Percentiles rank a stretch among this genome's conserved stretches.
phyloP scores from a whole-genome alignment of 129 eudicot genomes.

The Centella asiatica region DNA sequence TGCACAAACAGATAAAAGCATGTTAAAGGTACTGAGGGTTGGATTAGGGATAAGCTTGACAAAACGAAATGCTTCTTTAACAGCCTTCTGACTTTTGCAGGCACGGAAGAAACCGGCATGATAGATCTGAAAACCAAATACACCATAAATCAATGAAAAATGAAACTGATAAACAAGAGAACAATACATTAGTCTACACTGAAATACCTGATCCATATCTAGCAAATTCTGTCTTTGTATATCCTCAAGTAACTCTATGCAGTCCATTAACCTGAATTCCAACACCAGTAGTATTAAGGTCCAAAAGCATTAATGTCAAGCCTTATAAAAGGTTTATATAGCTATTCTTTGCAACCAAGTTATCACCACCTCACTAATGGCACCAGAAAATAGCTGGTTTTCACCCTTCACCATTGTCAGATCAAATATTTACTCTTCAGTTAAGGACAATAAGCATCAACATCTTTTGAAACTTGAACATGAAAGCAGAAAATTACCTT shows the following conservation, averaged over 20 bases:
- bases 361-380: background rate
- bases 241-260: slow-evolving; percentile 83
- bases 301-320: slow-evolving; percentile 10
- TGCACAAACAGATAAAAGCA: slow-evolving; percentile 91
- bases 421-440: background rate
- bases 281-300: slow-evolving; percentile 6
- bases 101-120: slow-evolving; percentile 58
- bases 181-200: background rate
- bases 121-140: slow-evolving; percentile 55
- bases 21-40: slow-evolving; percentile 87
- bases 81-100: slow-evolving; percentile 78
- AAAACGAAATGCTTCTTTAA: slow-evolving; percentile 85
- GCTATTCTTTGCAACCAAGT: too few species aligned
- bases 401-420: slow-evolving; percentile 8
- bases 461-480: background rate
- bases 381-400: background rate
- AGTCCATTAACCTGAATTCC: slow-evolving; percentile 59
- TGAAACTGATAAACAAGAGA: background rate
- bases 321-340: slow-evolving; percentile 9
- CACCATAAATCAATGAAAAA: slow-evolving; percentile 13
- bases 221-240: slow-evolving; percentile 60
- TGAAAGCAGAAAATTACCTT: slow-evolving; percentile 43
- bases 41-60: slow-evolving; percentile 72
- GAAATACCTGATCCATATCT: slow-evolving; percentile 78
- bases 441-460: background rate